Evolutionary conservation across 257 asterid genomes (phyloP).

Genomic region (Mentha longifolia): DNA sequence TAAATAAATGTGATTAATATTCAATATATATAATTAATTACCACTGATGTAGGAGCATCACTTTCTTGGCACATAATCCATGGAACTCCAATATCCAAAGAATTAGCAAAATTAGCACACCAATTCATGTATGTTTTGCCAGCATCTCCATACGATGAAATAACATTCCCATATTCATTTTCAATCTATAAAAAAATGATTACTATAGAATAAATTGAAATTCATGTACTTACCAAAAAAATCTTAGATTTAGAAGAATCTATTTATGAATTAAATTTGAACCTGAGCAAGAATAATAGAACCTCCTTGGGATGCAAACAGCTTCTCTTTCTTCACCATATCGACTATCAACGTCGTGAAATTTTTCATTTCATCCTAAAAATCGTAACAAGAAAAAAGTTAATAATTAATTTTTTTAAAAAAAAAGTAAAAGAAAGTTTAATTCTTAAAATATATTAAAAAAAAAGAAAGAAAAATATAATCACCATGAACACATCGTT

Average conservation of each 20-base stretch:
- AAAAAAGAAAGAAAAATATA: background rate
- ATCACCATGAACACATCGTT: constrained; percentile 46
- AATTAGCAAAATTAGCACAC: constrained; percentile 60
- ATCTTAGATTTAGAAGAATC: too few relatives aligned
- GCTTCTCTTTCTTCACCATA: constrained; percentile 62
- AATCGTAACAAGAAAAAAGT: background rate
- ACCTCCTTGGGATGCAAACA: constrained; percentile 83
- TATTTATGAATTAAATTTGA: background rate
- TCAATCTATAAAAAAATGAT: constrained; percentile 45
- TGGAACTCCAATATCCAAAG: constrained; percentile 55
- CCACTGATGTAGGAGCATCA: constrained; percentile 67
- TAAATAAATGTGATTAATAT: background rate
- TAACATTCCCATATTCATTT: constrained; percentile 70
- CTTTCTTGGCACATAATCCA: constrained; percentile 79
- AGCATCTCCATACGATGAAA: constrained; percentile 55
- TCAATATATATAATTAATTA: constrained; percentile 14
- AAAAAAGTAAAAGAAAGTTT: too few relatives aligned
- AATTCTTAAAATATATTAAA: background rate
- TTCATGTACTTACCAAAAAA: too few relatives aligned
- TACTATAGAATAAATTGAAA: too few relatives aligned
- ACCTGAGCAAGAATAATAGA: constrained; percentile 76
- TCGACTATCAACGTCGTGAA: constrained; percentile 62
- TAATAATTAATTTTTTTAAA: background rate
- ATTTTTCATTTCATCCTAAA: constrained; percentile 67
- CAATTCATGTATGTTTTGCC: constrained; percentile 67